Conservation (phyloP, 2,329 filamentous ascomycete genomes). For the Fusarium bulbicola region DNA sequence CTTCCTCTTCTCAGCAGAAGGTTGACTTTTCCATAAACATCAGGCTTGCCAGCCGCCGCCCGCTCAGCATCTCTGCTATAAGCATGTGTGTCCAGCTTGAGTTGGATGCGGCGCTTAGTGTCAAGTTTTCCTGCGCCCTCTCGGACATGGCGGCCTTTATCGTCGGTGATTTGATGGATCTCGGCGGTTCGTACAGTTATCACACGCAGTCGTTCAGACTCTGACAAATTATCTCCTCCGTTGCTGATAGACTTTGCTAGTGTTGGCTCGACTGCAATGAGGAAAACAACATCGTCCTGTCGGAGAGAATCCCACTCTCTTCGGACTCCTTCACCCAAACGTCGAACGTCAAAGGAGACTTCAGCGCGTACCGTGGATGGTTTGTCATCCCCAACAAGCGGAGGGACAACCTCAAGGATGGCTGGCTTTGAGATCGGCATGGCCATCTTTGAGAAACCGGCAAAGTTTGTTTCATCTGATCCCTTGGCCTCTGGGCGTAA, state of each 20-base stretch:
- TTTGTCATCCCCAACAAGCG: constrained; percentile 82
- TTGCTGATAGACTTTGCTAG: constrained; percentile 63
- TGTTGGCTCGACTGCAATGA: constrained; percentile 77
- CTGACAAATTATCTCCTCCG: constrained; percentile 53
- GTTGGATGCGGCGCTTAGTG: constrained; percentile 75
- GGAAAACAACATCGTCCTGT: constrained; percentile 88
- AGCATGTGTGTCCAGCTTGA: constrained; percentile 81
- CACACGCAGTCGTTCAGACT: constrained; percentile 72
- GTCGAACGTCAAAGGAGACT: constrained; percentile 82
- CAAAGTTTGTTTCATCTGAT: constrained; percentile 75
- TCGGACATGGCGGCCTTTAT: constrained; percentile 78
- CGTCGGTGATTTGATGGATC: constrained; percentile 85
- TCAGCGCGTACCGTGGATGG: constrained; percentile 90
- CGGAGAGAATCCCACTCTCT: constrained; percentile 91
- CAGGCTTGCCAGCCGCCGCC: constrained; percentile 71
- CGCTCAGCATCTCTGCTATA: constrained; percentile 81
- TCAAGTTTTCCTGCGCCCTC: constrained; percentile 70
- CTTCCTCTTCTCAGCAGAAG: constrained; percentile 83
- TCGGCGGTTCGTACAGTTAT: constrained; percentile 81
- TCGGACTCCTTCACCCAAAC: constrained; percentile 77
- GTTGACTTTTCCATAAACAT: constrained; percentile 87
- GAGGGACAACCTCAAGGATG: constrained; percentile 84
- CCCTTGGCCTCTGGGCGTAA: constrained; percentile 74
- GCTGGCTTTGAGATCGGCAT: constrained; percentile 85
- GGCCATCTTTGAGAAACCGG: constrained; percentile 91